Base-by-base conservation (phyloP, 1,284 basidiomycete genomes). In the Trametes versicolor region DNA sequence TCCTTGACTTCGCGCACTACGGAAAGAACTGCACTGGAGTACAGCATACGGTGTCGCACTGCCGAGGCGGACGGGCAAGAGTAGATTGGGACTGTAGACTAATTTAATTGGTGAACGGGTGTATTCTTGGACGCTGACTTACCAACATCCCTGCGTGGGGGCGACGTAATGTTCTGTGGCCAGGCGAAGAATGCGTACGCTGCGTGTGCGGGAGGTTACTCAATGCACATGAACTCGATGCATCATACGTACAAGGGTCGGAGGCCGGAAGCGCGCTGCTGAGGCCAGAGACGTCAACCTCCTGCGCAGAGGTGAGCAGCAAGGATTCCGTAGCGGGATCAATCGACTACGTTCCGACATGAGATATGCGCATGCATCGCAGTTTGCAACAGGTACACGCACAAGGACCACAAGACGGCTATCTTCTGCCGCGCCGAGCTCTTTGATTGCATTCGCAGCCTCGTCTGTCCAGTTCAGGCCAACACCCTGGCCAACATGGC, bases 11-110 rank as follows among this genome's bases (percentile, higher is more conserved):
- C 78, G 60, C 83, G 81, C 71, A 87, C 89, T 17, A 91, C 82
- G 23, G 85, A 77, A 10, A 83, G 72, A 5, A 87, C 85, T 15
- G 87, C 89, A 0, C 90, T 90, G 0, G 94, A 93, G 77, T 96
- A 97, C 43, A 97, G 75, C 93, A 97, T 95, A 58, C 95, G 87
- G 69, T 89, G 83, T 74, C 93, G 94, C 77, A 97, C 85, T 1
- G 93, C 91, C 1, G 92, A 94, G 13, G 79, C 75, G 1, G 89
- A 85, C 0, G 95, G 95, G 76, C 95, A 97, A 39, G 91, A 92
- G 78, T 97, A 97, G 65, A 97, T 92, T 77, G 95, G 95, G 45
- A 93, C 90, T 94, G 67, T 7, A 10, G 2, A 29, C 9, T 13
- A 47, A 2, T 52, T 62, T 55, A 68, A 61, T 72, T 55, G 69